These are phyloP conservation scores for Backusella mclennaniae DNA, from an alignment of 192 early-diverging fungal species.

Conservation along the genomic window DNA sequence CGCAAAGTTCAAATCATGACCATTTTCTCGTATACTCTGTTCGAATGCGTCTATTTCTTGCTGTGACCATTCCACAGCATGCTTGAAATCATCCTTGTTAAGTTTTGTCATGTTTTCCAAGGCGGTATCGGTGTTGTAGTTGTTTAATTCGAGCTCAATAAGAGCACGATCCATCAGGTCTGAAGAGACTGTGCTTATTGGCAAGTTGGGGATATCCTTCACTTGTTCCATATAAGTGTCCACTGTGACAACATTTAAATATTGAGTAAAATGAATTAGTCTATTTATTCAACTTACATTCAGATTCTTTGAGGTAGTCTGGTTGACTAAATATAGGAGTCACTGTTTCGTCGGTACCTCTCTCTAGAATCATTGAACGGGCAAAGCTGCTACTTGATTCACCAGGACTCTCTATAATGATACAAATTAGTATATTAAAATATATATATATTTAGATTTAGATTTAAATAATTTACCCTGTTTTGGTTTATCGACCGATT, in stretches of 20 bases:
- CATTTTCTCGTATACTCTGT: conserved; percentile 57
- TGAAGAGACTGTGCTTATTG: conserved; percentile 47
- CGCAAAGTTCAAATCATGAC: conserved; percentile 65
- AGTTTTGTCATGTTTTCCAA: conserved; percentile 47
- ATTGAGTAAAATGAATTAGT: not conserved
- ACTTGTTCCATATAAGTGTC: conserved; percentile 43
- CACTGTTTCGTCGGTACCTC: conserved; percentile 36
- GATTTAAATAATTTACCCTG: not conserved
- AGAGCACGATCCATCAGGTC: conserved; percentile 69
- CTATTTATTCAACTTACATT: conserved; percentile 25
- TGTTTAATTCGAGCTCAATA: conserved; percentile 43
- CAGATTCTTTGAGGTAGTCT: conserved; percentile 33
- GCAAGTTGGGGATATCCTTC: conserved; percentile 25
- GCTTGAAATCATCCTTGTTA: conserved; percentile 45
- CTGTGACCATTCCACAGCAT: conserved; percentile 54
- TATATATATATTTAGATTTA: not conserved
- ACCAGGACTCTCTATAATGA: not conserved
- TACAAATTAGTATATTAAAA: not conserved
- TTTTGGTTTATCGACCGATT: not conserved
- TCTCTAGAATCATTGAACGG: not conserved
- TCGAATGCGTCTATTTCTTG: conserved; percentile 58
- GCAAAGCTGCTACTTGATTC: not conserved
- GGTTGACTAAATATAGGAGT: conserved; percentile 39
- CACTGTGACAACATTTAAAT: conserved; percentile 20
- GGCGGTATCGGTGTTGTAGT: conserved; percentile 59